phyloP scores from a whole-genome alignment of 2,329 filamentous ascomycete species.

The Fusarium sacchari region DNA sequence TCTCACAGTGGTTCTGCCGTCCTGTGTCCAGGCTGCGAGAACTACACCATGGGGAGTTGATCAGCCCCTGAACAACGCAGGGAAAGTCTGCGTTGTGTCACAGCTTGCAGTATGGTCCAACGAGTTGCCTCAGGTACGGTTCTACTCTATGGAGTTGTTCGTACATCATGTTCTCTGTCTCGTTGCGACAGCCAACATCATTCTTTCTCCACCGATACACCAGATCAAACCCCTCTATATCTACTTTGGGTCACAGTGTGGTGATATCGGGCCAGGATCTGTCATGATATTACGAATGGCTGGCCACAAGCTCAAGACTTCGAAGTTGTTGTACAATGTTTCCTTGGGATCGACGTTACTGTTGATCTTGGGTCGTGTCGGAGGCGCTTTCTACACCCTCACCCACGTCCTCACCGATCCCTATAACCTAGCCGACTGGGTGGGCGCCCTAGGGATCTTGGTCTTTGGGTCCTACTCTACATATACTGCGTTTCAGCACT shows the following conservation, averaged over 20 bases:
- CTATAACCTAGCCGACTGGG: slow-evolving; percentile 34
- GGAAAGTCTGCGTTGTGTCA: slow-evolving; percentile 40
- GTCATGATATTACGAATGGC: slow-evolving; percentile 33
- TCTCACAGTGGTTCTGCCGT: slow-evolving; percentile 35
- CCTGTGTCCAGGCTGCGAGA: slow-evolving; percentile 27
- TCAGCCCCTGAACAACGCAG: slow-evolving; percentile 29
- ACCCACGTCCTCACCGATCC: slow-evolving; percentile 35
- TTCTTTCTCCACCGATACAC: slow-evolving; percentile 36
- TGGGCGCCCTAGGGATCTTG: slow-evolving; percentile 30
- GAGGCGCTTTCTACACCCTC: slow-evolving; percentile 29
- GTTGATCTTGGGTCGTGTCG: slow-evolving; percentile 24
- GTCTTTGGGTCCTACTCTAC: slow-evolving; percentile 39
- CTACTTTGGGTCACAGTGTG: slow-evolving; percentile 40
- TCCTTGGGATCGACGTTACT: slow-evolving; percentile 24
- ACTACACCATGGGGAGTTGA: slow-evolving; percentile 38
- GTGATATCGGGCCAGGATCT: slow-evolving; percentile 36
- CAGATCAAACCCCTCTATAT: slow-evolving; percentile 43
- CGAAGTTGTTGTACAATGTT: slow-evolving; percentile 23
- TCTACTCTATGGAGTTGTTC: slow-evolving; percentile 36
- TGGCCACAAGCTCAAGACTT: slow-evolving; percentile 25
- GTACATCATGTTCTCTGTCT: slow-evolving; percentile 42
- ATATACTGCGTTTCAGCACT: slow-evolving; percentile 19
- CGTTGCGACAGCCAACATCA: slow-evolving; percentile 33
- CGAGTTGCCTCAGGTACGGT: slow-evolving; percentile 26
- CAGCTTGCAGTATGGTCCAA: slow-evolving; percentile 39